Evolutionary conservation across 805 yeast species (phyloP).

Genomic region (Martiniozyma abietophila): DNA sequence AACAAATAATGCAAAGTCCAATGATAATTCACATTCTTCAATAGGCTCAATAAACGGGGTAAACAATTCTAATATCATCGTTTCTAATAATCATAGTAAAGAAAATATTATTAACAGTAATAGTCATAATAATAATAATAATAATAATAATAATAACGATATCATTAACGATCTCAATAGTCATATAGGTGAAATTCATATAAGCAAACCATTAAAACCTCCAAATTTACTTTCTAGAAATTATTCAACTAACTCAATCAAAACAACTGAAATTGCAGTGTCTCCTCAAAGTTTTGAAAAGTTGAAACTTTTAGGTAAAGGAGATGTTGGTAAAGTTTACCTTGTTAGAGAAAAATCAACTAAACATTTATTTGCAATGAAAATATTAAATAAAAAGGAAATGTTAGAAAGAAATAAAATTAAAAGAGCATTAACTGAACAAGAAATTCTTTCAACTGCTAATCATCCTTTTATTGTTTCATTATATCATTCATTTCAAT

Average conservation of each 20-base stretch:
- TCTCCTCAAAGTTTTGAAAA: slow-evolving; percentile 83
- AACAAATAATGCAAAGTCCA: not conserved
- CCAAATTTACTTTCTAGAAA: slow-evolving; percentile 38
- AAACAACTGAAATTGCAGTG: slow-evolving; percentile 69
- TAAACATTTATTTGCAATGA: slow-evolving; percentile 81
- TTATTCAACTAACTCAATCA: slow-evolving; percentile 68
- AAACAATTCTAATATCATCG: too few relatives aligned
- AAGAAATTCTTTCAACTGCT: slow-evolving; percentile 88
- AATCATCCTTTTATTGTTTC: slow-evolving; percentile 98
- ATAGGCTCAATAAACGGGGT: too few relatives aligned
- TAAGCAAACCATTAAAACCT: slow-evolving; percentile 31
- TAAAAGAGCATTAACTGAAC: slow-evolving; percentile 92
- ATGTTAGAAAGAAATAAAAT: slow-evolving; percentile 94
- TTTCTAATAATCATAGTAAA: too few relatives aligned
- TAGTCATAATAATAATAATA: too few relatives aligned
- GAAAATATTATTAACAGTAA: too few relatives aligned
- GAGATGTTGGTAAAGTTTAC: slow-evolving; percentile 96
- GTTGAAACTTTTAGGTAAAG: slow-evolving; percentile 84
- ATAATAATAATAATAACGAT: too few relatives aligned
- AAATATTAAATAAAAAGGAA: slow-evolving; percentile 79
- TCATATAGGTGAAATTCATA: slow-evolving; percentile 31
- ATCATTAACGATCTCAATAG: slow-evolving; percentile 18
- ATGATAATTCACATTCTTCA: not conserved
- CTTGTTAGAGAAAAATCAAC: slow-evolving; percentile 76
- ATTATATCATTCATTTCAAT: slow-evolving; percentile 90